phyloP scores from a whole-genome alignment of 768 basidiomycete genomes.

The Naematelia aurantialba region DNA sequence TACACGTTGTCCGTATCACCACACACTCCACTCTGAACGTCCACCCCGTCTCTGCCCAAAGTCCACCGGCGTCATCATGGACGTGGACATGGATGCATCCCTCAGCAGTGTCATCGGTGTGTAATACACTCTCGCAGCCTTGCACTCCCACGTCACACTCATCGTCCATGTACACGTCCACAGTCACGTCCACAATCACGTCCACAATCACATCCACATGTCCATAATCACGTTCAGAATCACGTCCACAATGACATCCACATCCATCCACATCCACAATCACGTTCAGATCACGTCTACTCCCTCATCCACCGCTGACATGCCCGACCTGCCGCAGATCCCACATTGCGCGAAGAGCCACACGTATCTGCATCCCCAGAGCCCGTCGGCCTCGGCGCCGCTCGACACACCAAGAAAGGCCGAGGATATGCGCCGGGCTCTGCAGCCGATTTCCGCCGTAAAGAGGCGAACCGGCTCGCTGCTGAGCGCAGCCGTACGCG shows the following conservation, averaged over 20 bases:
- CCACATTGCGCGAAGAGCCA: background rate
- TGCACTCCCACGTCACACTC: no score
- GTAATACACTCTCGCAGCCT: constrained; percentile 9
- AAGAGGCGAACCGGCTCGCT: constrained; percentile 49
- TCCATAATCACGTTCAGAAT: no score
- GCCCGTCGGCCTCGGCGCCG: background rate
- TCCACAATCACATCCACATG: no score
- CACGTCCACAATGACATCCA: no score
- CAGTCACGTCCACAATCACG: no score
- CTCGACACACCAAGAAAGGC: background rate
- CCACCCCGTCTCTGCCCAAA: background rate
- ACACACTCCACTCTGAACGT: background rate
- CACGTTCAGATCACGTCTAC: no score
- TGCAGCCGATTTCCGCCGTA: constrained; percentile 34
- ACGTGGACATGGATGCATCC: constrained; percentile 1
- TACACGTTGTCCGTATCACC: background rate
- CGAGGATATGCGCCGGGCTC: constrained; percentile 13
- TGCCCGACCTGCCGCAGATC: no score
- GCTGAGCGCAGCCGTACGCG: constrained; percentile 42
- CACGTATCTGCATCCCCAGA: background rate
- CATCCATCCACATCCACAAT: no score
- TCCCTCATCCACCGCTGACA: no score
- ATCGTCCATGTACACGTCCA: no score
- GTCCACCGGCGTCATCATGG: background rate
- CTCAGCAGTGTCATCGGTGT: constrained; percentile 9